Evolutionary conservation across 2,329 filamentous ascomycete species (phyloP), one percentile per base, ranked within the genome.

Genomic region (Pseudohalonectria lignicola): DNA sequence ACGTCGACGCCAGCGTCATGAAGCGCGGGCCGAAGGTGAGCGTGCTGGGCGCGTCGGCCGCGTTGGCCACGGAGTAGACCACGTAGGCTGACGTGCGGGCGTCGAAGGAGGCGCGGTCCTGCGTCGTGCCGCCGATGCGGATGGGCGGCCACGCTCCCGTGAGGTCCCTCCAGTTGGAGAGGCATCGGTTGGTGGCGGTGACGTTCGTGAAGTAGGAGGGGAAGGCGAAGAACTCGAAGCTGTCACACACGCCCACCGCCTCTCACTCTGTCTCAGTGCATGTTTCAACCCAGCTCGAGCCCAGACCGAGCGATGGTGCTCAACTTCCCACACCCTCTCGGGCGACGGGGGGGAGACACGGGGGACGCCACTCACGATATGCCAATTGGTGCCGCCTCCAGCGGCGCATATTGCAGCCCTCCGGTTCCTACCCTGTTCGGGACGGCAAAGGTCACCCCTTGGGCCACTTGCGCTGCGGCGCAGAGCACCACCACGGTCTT

Each of bases 51-150:
- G 71, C 71, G 48, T 71, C 68, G 1, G 53, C 54, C 0, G 67
- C 44, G 29, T 56, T 55, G 1, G 61, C 55, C 3, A 76, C 71
- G 1, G 59, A 60, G 44, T 75, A 76, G 2, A 61, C 61, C 2
- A 76, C 71, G 8, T 66, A 63, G 3, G 57, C 60, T 2, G 55
- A 55, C 1, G 59, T 63, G 1, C 53, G 48, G 2, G 69, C 45
- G 48, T 74, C 63, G 43, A 67, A 75, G 3, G 55, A 62, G 1
- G 71, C 71, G 4, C 71, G 63, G 45, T 75, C 71, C 57, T 74
- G 69, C 1, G 71, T 75, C 1, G 71, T 76, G 2, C 71, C 71
- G n/a, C 72, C 72, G 39, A 76, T 73, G 36, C 71, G 59, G 33
- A 75, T 61, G 0, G 69, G 70, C 7, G 71, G 69, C 64, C 64